A percentile compares a stretch with the other conserved stretches of the same genome.
Conservation (phyloP, 2,329 filamentous ascomycete genomes). For the Cercospora sp. region DNA sequence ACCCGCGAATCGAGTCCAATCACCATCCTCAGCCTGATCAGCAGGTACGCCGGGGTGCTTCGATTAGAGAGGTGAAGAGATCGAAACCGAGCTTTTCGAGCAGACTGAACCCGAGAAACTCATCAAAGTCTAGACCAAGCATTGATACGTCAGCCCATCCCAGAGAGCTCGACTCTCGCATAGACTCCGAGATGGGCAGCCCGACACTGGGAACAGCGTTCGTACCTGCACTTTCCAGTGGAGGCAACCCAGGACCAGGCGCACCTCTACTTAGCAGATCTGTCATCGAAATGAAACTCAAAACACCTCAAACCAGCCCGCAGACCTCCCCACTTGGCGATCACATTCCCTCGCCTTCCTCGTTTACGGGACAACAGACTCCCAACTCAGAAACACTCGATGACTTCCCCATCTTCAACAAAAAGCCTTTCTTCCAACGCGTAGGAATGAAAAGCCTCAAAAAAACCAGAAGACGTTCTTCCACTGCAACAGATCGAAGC, state of each 20-base stretch:
- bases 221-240: neutral
- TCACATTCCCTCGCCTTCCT: neutral
- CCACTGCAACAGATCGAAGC: neutral
- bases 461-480: neutral
- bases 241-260: conserved; percentile 2
- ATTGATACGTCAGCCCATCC: neutral
- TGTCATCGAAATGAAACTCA: conserved; percentile 27
- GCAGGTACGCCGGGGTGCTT: conserved; percentile 23
- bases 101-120: conserved; percentile 2
- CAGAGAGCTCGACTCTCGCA: neutral
- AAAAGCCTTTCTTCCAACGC: conserved; percentile 25
- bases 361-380: neutral
- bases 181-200: neutral
- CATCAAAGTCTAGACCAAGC: neutral
- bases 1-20: conserved; percentile 23
- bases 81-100: conserved; percentile 9
- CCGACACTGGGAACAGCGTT: neutral
- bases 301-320: conserved; percentile 23
- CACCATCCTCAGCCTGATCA: conserved; percentile 30
- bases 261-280: conserved; percentile 28
- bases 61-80: conserved; percentile 15
- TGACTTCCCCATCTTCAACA: conserved; percentile 5
- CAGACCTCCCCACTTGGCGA: conserved; percentile 15
- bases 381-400: neutral
- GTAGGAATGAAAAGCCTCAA: neutral